Evolutionary conservation across 805 yeast species (phyloP).

Genomic region (Hanseniaspora meyeri): DNA sequence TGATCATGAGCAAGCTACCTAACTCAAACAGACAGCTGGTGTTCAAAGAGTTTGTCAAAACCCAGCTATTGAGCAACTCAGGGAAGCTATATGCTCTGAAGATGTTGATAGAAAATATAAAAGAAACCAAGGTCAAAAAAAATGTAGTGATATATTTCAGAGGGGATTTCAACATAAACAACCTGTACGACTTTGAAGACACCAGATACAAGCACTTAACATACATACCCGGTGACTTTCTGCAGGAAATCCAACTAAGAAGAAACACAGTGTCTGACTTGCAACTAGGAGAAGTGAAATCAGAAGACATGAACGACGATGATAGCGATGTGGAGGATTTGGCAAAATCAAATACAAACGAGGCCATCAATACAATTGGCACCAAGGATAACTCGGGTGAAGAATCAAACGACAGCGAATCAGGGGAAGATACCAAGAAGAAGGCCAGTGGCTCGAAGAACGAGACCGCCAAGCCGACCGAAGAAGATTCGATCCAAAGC

Average conservation of each 20-base stretch:
- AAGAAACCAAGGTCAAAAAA: background rate
- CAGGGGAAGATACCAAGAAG: background rate
- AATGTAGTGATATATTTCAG: constrained; percentile 5
- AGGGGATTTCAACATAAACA: constrained; percentile 11
- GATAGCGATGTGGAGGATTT: background rate
- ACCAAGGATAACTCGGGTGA: background rate
- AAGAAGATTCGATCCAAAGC: constrained; percentile 9
- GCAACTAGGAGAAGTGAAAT: background rate
- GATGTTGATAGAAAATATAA: constrained; percentile 1
- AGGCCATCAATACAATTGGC: background rate
- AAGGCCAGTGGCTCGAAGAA: background rate
- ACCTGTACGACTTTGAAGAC: constrained; percentile 9
- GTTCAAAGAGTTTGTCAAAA: constrained; percentile 9
- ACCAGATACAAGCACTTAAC: constrained; percentile 10
- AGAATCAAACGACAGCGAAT: background rate
- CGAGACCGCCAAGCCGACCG: background rate
- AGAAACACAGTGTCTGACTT: constrained; percentile 8
- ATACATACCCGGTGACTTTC: constrained; percentile 6
- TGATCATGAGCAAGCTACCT: constrained; percentile 79
- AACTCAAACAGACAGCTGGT: constrained; percentile 32
- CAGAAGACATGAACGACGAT: background rate
- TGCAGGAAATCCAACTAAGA: constrained; percentile 2
- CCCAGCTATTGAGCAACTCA: background rate
- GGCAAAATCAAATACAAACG: background rate
- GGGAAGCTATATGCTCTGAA: constrained; percentile 5